Evolutionary conservation across 208 protist species (phyloP).

Genomic region (Leishmania tropica): DNA sequence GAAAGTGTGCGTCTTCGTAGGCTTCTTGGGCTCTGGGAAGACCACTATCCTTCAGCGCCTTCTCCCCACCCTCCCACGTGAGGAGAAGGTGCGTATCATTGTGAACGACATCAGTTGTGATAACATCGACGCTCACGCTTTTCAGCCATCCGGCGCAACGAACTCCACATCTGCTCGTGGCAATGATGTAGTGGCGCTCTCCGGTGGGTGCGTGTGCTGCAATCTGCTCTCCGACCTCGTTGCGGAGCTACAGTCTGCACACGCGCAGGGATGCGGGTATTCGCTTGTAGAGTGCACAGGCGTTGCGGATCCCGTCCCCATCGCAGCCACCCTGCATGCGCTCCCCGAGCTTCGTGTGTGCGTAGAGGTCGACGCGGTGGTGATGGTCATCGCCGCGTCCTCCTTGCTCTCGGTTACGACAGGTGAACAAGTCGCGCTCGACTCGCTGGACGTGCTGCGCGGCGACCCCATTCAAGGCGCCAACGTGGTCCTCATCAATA

Average conservation of each 20-base stretch:
- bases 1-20: not conserved
- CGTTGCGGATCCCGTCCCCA: conserved; percentile 40
- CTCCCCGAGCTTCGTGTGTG: conserved; percentile 32
- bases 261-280: conserved; percentile 25
- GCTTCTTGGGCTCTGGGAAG: conserved; percentile 5
- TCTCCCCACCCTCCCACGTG: conserved; percentile 1
- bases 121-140: conserved; percentile 9
- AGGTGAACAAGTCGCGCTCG: conserved; percentile 7
- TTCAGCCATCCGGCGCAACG: not conserved
- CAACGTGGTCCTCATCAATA: conserved; percentile 49
- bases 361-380: conserved; percentile 39
- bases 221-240: conserved; percentile 44
- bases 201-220: conserved; percentile 57
- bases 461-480: conserved; percentile 28
- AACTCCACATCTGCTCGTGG: not conserved
- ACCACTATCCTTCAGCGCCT: conserved; percentile 4
- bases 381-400: conserved; percentile 39
- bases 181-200: conserved; percentile 19
- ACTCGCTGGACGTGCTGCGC: conserved; percentile 7
- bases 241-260: conserved; percentile 21
- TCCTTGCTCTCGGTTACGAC: conserved; percentile 12
- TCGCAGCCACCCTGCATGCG: conserved; percentile 35
- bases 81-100: conserved; percentile 1
- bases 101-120: conserved; percentile 13
- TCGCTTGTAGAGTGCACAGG: conserved; percentile 56